Percentiles rank a stretch among this genome's conserved stretches.
These are phyloP conservation scores for Hirsutella minnesotensis DNA, from an alignment of 2,329 filamentous ascomycete genomes.

Conservation along the genomic window DNA sequence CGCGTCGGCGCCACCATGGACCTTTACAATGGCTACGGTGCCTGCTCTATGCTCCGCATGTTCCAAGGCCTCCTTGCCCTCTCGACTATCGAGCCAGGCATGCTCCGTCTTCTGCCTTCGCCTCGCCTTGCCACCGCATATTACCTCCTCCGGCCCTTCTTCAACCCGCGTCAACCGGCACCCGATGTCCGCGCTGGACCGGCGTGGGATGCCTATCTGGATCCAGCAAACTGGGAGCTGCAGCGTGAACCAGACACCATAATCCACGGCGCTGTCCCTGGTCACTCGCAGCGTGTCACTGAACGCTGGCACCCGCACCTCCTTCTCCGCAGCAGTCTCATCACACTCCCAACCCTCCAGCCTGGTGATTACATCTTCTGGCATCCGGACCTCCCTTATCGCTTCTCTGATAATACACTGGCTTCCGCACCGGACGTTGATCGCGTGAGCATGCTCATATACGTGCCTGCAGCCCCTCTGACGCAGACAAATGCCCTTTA, in stretches of 20 bases:
- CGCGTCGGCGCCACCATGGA: constrained; percentile 41
- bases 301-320: constrained; percentile 47
- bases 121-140: constrained; percentile 66
- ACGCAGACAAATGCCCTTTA: constrained; percentile 47
- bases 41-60: constrained; percentile 47
- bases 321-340: constrained; percentile 37
- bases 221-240: constrained; percentile 30
- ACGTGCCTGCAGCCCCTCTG: constrained; percentile 41
- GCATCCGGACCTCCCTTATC: constrained; percentile 46
- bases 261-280: constrained; percentile 46
- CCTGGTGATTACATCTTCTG: constrained; percentile 47
- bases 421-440: constrained; percentile 7
- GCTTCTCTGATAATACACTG: constrained; percentile 32
- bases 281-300: constrained; percentile 45
- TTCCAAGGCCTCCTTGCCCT: constrained; percentile 45
- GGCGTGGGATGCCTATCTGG: constrained; percentile 40
- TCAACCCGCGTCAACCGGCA: constrained; percentile 30
- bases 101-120: constrained; percentile 64
- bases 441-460: constrained; percentile 36
- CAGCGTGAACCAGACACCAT: constrained; percentile 40
- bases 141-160: constrained; percentile 53
- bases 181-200: constrained; percentile 26
- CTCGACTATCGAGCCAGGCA: constrained; percentile 46
- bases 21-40: constrained; percentile 45
- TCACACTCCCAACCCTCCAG: constrained; percentile 42